These are phyloP conservation scores for Phytopythium litorale DNA, from an alignment of 352 stramenopile species.

Conservation along the genomic window DNA sequence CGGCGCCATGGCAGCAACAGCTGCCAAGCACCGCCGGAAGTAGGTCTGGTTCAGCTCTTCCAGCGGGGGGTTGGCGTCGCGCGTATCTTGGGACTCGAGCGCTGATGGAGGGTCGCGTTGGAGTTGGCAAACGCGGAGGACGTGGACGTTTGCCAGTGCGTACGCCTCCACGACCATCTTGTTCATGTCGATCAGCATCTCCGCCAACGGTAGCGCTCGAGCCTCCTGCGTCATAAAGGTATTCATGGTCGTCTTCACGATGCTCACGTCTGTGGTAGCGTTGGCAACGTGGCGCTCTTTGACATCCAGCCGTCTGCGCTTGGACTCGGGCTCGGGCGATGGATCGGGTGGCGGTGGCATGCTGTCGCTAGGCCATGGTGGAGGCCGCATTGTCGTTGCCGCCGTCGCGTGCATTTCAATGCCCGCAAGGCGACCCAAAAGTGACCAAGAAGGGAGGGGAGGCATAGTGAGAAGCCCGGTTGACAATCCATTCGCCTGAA, in stretches of 20 bases:
- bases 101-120: not conserved
- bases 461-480: too few relatives aligned
- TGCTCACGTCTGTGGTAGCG: not conserved
- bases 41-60: too few relatives aligned
- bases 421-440: too few relatives aligned
- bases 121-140: constrained; percentile 3
- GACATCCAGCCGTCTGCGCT: not conserved
- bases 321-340: too few relatives aligned
- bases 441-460: too few relatives aligned
- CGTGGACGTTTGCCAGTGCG: constrained; percentile 9
- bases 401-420: too few relatives aligned
- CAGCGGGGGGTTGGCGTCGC: not conserved
- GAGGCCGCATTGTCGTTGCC: too few relatives aligned
- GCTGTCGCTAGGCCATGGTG: too few relatives aligned
- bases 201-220: constrained; percentile 4
- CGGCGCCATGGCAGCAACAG: too few relatives aligned
- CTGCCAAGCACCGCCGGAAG: too few relatives aligned
- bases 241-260: constrained; percentile 9
- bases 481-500: too few relatives aligned
- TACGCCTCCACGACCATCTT: constrained; percentile 9
- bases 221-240: not conserved
- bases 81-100: not conserved
- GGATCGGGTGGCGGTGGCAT: too few relatives aligned
- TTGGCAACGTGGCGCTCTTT: not conserved
- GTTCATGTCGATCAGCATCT: constrained; percentile 6